A percentile compares a stretch with the other conserved stretches of the same genome.
These are phyloP conservation scores for Cercospora sp. DNA, from an alignment of 2,329 filamentous ascomycete species.

Conservation along the genomic window DNA sequence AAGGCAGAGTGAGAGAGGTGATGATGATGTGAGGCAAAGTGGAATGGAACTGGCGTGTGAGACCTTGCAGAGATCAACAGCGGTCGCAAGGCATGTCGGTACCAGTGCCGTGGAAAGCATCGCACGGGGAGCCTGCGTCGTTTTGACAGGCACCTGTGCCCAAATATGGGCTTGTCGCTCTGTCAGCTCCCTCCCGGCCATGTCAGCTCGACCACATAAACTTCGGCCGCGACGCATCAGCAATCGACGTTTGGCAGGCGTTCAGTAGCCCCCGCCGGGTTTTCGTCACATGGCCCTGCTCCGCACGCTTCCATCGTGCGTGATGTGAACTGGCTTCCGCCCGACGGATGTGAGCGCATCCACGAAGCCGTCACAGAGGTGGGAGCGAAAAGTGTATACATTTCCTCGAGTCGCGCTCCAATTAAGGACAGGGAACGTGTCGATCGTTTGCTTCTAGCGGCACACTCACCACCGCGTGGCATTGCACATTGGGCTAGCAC, in stretches of 20 bases:
- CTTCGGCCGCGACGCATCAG: neutral
- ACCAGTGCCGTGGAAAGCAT: conserved; percentile 6
- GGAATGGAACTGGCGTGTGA: neutral
- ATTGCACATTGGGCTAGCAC: neutral
- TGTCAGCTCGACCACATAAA: neutral
- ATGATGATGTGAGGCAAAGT: neutral
- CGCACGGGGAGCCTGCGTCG: neutral
- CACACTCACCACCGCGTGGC: neutral
- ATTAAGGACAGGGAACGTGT: neutral
- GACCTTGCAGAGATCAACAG: conserved; percentile 8
- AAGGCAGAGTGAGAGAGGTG: neutral
- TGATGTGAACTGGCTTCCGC: neutral
- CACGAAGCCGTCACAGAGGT: neutral
- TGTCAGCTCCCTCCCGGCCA: neutral
- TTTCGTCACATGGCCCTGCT: neutral
- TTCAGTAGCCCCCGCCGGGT: neutral
- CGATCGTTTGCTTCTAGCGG: neutral
- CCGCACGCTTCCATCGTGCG: neutral
- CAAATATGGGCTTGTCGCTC: neutral
- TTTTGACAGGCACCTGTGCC: neutral
- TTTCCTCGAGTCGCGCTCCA: neutral
- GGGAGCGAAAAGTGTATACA: neutral
- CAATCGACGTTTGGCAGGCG: neutral
- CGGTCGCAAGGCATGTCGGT: neutral
- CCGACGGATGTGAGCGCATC: neutral